Evolutionary conservation across 768 basidiomycete genomes (phyloP), one percentile per base, ranked within the genome.

Genomic region (Boletus pseudopeckii): DNA sequence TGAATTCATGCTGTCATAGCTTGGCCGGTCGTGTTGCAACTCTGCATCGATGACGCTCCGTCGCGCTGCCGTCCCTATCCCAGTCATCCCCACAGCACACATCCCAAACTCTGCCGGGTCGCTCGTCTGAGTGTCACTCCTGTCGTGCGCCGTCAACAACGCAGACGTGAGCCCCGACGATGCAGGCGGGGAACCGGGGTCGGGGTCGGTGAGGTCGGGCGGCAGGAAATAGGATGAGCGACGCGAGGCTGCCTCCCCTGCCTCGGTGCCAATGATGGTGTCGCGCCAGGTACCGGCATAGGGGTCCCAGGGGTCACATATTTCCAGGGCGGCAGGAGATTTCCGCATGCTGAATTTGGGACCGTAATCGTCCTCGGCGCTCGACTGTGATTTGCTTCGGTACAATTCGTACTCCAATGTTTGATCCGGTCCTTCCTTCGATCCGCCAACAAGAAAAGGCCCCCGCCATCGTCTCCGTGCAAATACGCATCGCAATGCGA

Each of bases 401-500:
- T 79, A 81, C 6, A 48, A 62, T 1, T 54, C 60, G n/a, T 57
- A 55, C 43, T 55, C 58, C 34, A 48, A 51, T 56, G 54, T 56
- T 24, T 33, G 45, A 18, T 56, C 46, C 11, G 39, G 26, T 24
- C 64, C 54, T 45, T 61, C 55, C 48, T 67, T 39, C 22, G 46
- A 34, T 45, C 49, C 55, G 36, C 60, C 56, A 26, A 52, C 47
- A 42, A 53, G 40, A 43, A 58, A 39, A 17, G 52, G 56, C 22
- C 56, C 48, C 40, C 64, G 58, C 56, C 68, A 74, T 54, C 69
- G 63, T 51, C 77, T 72, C 47, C 78, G 72, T 22, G 72, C 66
- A 42, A 81, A 32, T 50, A 79, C 69, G 76, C 80, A 87, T 34
- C 86, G 71, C 39, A 80, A 14, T 1, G 68, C 75, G 59, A 89